phyloP scores from a whole-genome alignment of 768 basidiomycete species.

The Tylopilus intermedius region DNA sequence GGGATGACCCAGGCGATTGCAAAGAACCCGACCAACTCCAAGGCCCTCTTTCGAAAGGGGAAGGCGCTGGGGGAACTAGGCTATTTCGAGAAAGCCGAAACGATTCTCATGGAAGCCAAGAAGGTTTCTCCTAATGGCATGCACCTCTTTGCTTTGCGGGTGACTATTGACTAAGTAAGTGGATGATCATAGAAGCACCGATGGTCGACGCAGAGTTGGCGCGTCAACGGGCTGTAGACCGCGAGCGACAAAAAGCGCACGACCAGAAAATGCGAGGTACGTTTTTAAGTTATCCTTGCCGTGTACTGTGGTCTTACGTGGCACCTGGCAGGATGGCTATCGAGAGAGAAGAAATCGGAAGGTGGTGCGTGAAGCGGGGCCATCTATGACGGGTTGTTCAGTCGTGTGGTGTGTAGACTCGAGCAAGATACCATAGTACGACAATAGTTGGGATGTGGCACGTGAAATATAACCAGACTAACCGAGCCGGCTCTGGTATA shows the following conservation, averaged over 20 bases:
- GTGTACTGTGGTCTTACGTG: slow-evolving; percentile 1
- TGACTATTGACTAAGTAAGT: not conserved
- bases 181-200: slow-evolving; percentile 43
- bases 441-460: not conserved
- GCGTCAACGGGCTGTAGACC: slow-evolving; percentile 56
- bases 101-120: slow-evolving; percentile 59
- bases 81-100: slow-evolving; percentile 68
- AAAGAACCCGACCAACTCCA: slow-evolving; percentile 72
- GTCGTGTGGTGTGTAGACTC: not conserved
- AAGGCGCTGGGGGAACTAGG: slow-evolving; percentile 76
- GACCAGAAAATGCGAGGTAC: slow-evolving; percentile 74
- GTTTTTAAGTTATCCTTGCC: not conserved
- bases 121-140: slow-evolving; percentile 58
- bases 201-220: slow-evolving; percentile 61
- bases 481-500: slow-evolving; percentile 1
- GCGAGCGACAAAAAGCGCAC: slow-evolving; percentile 58
- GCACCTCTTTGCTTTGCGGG: not conserved
- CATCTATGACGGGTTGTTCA: not conserved
- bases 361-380: slow-evolving; percentile 1
- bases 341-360: slow-evolving; percentile 28
- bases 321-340: slow-evolving; percentile 27
- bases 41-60: slow-evolving; percentile 76
- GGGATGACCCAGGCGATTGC: slow-evolving; percentile 51
- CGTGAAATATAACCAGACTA: slow-evolving; percentile 3
- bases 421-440: slow-evolving; percentile 20